Percentiles rank a stretch among this genome's conserved stretches.
Evolutionary conservation across 805 yeast species (phyloP).

Genomic region (Candida takata): DNA sequence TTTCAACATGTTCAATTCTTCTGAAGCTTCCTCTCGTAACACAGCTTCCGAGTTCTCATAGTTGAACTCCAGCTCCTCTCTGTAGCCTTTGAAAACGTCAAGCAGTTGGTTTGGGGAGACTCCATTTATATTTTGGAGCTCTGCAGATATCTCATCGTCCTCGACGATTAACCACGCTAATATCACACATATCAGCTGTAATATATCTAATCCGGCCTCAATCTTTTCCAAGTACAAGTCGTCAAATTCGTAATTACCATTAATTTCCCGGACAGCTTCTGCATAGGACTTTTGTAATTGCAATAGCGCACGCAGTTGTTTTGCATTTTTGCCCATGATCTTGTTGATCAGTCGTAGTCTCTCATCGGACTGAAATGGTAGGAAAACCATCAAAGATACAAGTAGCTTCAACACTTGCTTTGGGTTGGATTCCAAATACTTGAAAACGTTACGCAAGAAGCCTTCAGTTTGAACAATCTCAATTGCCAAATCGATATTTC

Average conservation of each 20-base stretch:
- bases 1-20: constrained; percentile 6
- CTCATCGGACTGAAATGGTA: constrained; percentile 19
- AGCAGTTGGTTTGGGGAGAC: not conserved
- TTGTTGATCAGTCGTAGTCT: constrained; percentile 20
- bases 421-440: constrained; percentile 5
- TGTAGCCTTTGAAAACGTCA: constrained; percentile 7
- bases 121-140: constrained; percentile 3
- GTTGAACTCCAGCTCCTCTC: constrained; percentile 10
- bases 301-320: constrained; percentile 9
- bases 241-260: constrained; percentile 8
- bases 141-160: constrained; percentile 11
- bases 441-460: constrained; percentile 14
- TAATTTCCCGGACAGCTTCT: not conserved
- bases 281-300: constrained; percentile 2
- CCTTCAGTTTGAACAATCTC: constrained; percentile 7
- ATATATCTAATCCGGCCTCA: constrained; percentile 13
- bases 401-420: constrained; percentile 8
- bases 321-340: constrained; percentile 9
- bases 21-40: constrained; percentile 2
- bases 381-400: constrained; percentile 9
- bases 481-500: constrained; percentile 10
- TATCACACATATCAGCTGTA: constrained; percentile 14
- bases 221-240: constrained; percentile 15
- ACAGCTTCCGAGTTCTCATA: constrained; percentile 5
- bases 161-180: constrained; percentile 18